These are phyloP conservation scores for Candida parachauliodes DNA, from an alignment of 805 yeast genomes.

Conservation along the genomic window DNA sequence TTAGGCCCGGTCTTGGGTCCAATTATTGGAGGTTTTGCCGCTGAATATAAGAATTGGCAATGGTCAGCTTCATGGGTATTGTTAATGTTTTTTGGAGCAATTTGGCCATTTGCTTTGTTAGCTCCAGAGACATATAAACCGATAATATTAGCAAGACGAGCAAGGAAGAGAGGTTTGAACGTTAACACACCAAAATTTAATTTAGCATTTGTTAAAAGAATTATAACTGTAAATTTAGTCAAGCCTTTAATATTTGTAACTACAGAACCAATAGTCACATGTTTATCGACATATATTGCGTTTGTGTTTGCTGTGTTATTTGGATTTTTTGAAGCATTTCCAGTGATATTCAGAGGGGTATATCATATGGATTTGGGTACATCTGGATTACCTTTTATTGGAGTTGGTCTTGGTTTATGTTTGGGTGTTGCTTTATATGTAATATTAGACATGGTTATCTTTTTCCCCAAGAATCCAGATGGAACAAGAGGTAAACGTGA, in stretches of 20 bases:
- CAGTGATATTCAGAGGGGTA: slow-evolving; percentile 65
- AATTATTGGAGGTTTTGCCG: slow-evolving; percentile 69
- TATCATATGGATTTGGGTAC: slow-evolving; percentile 58
- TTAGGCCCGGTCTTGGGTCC: slow-evolving; percentile 80
- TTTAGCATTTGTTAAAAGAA: slow-evolving; percentile 39
- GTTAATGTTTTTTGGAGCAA: slow-evolving; percentile 61
- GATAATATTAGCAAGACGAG: slow-evolving; percentile 57
- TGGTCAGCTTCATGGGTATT: slow-evolving; percentile 64
- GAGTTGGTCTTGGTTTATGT: slow-evolving; percentile 66
- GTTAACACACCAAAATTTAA: slow-evolving; percentile 33
- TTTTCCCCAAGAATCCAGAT: slow-evolving; percentile 56
- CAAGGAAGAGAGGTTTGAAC: slow-evolving; percentile 54
- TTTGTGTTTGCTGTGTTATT: slow-evolving; percentile 74
- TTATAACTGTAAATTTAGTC: slow-evolving; percentile 49
- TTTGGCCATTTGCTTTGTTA: slow-evolving; percentile 46
- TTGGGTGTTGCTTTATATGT: slow-evolving; percentile 52
- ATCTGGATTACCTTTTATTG: slow-evolving; percentile 67
- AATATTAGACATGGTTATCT: slow-evolving; percentile 44
- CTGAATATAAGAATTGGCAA: slow-evolving; percentile 61
- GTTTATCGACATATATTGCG: slow-evolving; percentile 66
- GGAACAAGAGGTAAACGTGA: slow-evolving; percentile 58
- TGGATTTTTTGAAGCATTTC: slow-evolving; percentile 78
- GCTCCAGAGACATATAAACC: slow-evolving; percentile 78
- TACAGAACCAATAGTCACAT: slow-evolving; percentile 70
- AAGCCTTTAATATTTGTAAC: slow-evolving; percentile 68